Conservation (phyloP, 805 yeast species). For the Groenewaldozyma salmanticensis region DNA sequence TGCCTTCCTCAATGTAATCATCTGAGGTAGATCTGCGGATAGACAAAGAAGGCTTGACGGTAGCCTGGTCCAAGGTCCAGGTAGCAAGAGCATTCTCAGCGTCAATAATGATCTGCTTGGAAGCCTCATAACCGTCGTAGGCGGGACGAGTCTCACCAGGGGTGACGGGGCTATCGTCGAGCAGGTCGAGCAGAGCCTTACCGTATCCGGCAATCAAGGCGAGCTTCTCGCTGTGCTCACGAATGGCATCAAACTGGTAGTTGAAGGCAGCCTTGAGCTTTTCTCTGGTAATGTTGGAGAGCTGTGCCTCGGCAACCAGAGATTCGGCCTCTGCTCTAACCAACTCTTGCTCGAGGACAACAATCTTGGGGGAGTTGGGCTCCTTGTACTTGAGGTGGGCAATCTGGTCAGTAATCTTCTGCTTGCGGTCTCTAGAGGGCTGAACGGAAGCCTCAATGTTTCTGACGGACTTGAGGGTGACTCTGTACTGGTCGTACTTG, state of each 20-base stretch:
- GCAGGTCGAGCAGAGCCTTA: constrained; percentile 88
- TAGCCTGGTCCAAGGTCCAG: constrained; percentile 95
- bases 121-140: constrained; percentile 96
- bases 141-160: constrained; percentile 99
- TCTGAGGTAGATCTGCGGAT: constrained; percentile 69
- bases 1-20: constrained; percentile 34
- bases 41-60: constrained; percentile 85
- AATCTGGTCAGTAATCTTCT: constrained; percentile 93
- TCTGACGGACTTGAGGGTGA: constrained; percentile 87
- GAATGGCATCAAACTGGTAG: constrained; percentile 90
- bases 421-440: constrained; percentile 97
- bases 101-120: constrained; percentile 94
- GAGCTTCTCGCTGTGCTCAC: constrained; percentile 92
- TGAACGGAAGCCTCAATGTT: constrained; percentile 97
- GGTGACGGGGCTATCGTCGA: constrained; percentile 94
- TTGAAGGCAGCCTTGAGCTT: constrained; percentile 94
- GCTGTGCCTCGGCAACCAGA: constrained; percentile 97
- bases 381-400: constrained; percentile 97
- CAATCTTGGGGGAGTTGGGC: constrained; percentile 93
- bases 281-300: constrained; percentile 96
- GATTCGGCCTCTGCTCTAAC: constrained; percentile 99
- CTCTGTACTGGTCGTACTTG: constrained; percentile 96
- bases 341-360: constrained; percentile 93
- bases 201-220: constrained; percentile 99
- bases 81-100: constrained; percentile 91